phyloP scores from a whole-genome alignment of 2,329 filamentous ascomycete genomes.

The Cordyceps cateniannulata region DNA sequence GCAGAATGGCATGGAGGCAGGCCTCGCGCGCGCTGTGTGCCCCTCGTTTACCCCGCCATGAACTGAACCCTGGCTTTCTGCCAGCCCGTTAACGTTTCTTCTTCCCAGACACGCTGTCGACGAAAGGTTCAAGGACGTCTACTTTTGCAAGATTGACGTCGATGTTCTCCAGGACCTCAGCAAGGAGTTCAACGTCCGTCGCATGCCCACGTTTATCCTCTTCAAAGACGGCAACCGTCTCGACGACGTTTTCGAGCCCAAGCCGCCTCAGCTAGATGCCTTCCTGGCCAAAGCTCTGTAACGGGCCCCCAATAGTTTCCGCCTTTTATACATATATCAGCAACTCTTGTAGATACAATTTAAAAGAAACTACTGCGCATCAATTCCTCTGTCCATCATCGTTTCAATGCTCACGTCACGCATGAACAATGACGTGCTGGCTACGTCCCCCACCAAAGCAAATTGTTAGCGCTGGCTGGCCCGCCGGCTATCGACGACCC shows the following conservation, averaged over 20 bases:
- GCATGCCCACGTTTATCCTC: slow-evolving; percentile 82
- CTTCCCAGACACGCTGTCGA: slow-evolving; percentile 8
- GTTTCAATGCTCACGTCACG: not conserved
- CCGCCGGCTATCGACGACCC: not conserved
- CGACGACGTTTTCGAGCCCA: slow-evolving; percentile 43
- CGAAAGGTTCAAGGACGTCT: slow-evolving; percentile 51
- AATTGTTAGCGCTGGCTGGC: not conserved
- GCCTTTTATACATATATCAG: not conserved
- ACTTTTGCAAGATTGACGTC: slow-evolving; percentile 83
- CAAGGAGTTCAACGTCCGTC: slow-evolving; percentile 67
- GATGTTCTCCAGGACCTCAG: slow-evolving; percentile 69
- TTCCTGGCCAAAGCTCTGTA: slow-evolving; percentile 14
- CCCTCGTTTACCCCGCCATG: slow-evolving; percentile 4
- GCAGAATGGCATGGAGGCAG: too few species aligned
- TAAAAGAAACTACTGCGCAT: not conserved
- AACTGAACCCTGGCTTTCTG: not conserved
- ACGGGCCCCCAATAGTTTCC: not conserved
- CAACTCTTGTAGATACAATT: not conserved
- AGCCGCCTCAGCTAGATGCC: slow-evolving; percentile 13
- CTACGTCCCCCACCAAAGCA: not conserved
- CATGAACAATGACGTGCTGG: slow-evolving; percentile 8
- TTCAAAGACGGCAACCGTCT: slow-evolving; percentile 71
- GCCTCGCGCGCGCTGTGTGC: too few species aligned
- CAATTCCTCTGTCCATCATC: not conserved
- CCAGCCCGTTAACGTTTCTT: not conserved